Base-by-base conservation (phyloP, 2,329 filamentous ascomycete genomes). In the Chrysoporthe austroafricana region DNA sequence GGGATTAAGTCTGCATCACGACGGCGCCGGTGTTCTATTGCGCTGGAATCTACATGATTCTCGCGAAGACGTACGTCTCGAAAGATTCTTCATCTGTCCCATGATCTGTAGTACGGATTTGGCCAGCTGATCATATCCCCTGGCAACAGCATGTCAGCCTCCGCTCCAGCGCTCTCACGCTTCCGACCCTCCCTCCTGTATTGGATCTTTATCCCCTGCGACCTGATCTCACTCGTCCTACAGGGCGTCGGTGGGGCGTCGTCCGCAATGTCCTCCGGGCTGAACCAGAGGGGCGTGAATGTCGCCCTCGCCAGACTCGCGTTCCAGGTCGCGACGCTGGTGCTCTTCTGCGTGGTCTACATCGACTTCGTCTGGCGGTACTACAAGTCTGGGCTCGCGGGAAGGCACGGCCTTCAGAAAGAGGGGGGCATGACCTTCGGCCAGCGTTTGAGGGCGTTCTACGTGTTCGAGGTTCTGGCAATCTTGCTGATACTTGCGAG, bases 41-140 rank as follows among this genome's bases (percentile, higher is more conserved):
- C 39, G 89, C 89, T 0, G 87, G 87, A 68, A 88, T 91, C 73
- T 92, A 91, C 75, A 84, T 91, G 64, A 89, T 86, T 42, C 81
- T 90, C 42, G 79, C 79, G n/a, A 74, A 77, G 64, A 75, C 79
- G 76, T 77, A 64, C 26, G 43, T 59, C 43, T 60, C 57, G 11
- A 32, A 3, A 26, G n/a, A 4, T 8, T n/a, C 4, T 7, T 6
- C 16, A 34, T 21, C 34, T n/a, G 46, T 13, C 46, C 14, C 14
- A 6, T 50, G 7, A 5, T 21, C 14, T 50, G 4, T 7, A 50
- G 14, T 42, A 42, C 56, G 18, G 4, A 16, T 21, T 7, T 8
- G 4, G 11, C 32, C 18, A 7, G 39, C 39, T 44, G 39, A 44
- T 34, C 50, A 16, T 32, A 26, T 6, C 3, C 2, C 11, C 48